Evolutionary conservation across 1,284 basidiomycete genomes (phyloP).

Genomic region (Sanghuangporus weigelae): DNA sequence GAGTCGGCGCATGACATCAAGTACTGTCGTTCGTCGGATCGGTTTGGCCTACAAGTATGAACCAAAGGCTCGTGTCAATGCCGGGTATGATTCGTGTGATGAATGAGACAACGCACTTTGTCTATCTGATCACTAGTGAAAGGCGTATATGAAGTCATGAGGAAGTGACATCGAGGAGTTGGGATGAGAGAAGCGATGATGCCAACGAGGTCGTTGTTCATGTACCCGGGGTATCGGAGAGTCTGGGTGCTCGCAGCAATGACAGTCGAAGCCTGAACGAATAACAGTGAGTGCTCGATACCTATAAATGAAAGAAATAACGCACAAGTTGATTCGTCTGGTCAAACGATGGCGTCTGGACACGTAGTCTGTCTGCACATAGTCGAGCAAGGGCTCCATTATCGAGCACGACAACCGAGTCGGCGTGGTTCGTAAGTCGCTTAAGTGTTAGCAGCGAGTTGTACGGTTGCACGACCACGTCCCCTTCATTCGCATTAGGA

Average conservation of each 20-base stretch:
- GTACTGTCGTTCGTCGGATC: slow-evolving; percentile 89
- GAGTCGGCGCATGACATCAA: slow-evolving; percentile 97
- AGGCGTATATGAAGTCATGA: slow-evolving; percentile 99
- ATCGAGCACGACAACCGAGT: slow-evolving; percentile 96
- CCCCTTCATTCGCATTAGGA: slow-evolving; percentile 86
- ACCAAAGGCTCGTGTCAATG: not conserved
- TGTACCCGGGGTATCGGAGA: slow-evolving; percentile 95
- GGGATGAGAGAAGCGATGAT: slow-evolving; percentile 97
- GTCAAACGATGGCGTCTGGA: slow-evolving; percentile 89
- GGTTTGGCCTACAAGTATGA: slow-evolving; percentile 61
- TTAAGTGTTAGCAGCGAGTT: slow-evolving; percentile 95
- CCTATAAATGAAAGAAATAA: not conserved
- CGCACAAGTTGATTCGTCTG: slow-evolving; percentile 90
- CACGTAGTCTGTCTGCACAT: slow-evolving; percentile 85
- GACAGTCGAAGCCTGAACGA: slow-evolving; percentile 81
- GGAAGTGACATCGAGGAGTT: slow-evolving; percentile 97
- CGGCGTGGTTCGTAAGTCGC: slow-evolving; percentile 92
- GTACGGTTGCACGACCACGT: slow-evolving; percentile 98
- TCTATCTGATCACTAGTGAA: slow-evolving; percentile 96
- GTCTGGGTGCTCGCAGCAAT: slow-evolving; percentile 98
- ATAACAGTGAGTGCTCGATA: not conserved
- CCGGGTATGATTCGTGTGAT: not conserved
- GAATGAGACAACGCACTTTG: slow-evolving; percentile 49
- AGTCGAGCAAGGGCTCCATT: slow-evolving; percentile 93
- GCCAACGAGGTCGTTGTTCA: slow-evolving; percentile 99